Evolutionary conservation across 2,329 filamentous ascomycete species (phyloP), one percentile per base, ranked within the genome.

Genomic region (Leptographium galeiforme): DNA sequence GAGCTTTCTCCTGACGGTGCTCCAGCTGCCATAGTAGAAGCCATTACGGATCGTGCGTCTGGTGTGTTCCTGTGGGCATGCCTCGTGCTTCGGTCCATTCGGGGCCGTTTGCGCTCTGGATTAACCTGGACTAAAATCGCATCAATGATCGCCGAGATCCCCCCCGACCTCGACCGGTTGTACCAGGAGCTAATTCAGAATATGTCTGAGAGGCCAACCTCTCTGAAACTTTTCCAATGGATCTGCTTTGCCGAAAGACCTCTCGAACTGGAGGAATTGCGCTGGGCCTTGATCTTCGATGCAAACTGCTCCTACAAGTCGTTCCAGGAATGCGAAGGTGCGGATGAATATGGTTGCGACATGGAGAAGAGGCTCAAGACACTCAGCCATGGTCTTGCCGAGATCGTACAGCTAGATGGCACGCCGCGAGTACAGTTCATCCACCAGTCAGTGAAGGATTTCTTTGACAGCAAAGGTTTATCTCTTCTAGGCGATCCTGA

Each of bases 381-480:
- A 5, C 36, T 50, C 2, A 50, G 38, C 8, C 25, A 14, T 18
- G 48, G 48, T 6, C 39, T 50, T 3, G 48, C 16, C 16, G 25
- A 50, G 16, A 12, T 34, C 8, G 11, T 14, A 25, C 25, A 25
- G 25, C 5, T 5, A 25, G n/a, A 25, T 5, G 25, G 25, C 25
- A 5, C 25, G 25, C 25, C 5, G 11, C 12, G 12, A 38, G 60
- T 65, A 2, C 65, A 67, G 44, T 65, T 68, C 50, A 67, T 67
- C 39, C 65, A 68, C 34, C 62, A 67, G 50, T 62, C 65, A 4
- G 63, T 65, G 44, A 63, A 64, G 39, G 65, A 68, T 45, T 67
- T 64, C 52, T 64, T 68, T 39, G 8, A 63, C 30, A 46, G 58
- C 6, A 58, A 56, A 12, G 62, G 63, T 16, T 33, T 48, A n/a